Evolutionary conservation across 305 asterid species (phyloP), one percentile per base, ranked within the genome.

Genomic region (Coffea humblotiana): DNA sequence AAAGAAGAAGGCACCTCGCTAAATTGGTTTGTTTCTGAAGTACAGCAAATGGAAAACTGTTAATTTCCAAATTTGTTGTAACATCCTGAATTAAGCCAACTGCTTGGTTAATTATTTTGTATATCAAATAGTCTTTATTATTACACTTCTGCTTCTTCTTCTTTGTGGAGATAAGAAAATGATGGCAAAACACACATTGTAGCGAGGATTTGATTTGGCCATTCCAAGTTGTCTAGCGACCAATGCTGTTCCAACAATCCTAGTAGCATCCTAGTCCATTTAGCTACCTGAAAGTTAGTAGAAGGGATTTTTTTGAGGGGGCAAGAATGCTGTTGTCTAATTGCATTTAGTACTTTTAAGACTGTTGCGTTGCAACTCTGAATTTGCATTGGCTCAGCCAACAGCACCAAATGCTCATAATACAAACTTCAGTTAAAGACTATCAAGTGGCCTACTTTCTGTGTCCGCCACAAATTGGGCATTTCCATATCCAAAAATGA

Each of bases 1-100:
- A 68, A 96, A 96, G 86, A 96, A 96, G 91, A 96, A 94, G 94
- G 90, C 87, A 3, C 83, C 86, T 78, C 89, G 89, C 69, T 86
- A 76, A 58, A 35, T 63, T 74, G 21, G 54, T 49, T 65, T 2
- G 49, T 78, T 75, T 11, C 5, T 49, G 47, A 23, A n/a, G 40
- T 60, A 67, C 45, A 40, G 69, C 10, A 61, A 3, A 61, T 61
- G 67, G 35, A 2, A 0, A 2, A 25, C 21, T 61, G 67, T 25
- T 61, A n/a, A 23, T 61, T 61, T 61, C 15, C 29, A 61, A n/a
- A 11, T 13, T 1, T 61, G 15, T n/a, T 23, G 9, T 61, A 61
- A 23, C 32, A 61, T 61, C 23, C 67, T 25, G 67, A 23, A 23
- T 29, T n/a, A 61, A 61, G 23, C 10, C 67, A 7, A 8, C 13